A percentile compares a stretch with the other conserved stretches of the same genome.
Evolutionary conservation across 2,329 filamentous ascomycete genomes (phyloP).

Genomic region (Ceratocystis variospora): DNA sequence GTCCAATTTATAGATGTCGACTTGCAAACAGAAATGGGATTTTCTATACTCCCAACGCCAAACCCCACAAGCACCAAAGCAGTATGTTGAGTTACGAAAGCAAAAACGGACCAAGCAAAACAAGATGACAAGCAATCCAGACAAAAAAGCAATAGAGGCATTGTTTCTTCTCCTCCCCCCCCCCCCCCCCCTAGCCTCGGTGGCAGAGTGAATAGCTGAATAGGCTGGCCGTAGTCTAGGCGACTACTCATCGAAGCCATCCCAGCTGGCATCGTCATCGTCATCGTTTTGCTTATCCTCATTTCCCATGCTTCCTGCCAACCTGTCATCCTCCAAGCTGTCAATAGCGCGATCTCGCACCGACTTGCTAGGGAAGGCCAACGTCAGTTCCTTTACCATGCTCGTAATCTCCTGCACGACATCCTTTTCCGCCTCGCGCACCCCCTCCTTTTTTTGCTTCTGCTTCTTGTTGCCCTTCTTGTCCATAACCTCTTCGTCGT

Average conservation of each 20-base stretch:
- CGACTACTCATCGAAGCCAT: slow-evolving; percentile 49
- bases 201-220: background rate
- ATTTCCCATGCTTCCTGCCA: slow-evolving; percentile 43
- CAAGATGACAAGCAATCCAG: background rate
- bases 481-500: slow-evolving; percentile 27
- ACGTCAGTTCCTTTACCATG: slow-evolving; percentile 43
- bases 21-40: background rate
- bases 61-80: slow-evolving; percentile 14
- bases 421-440: slow-evolving; percentile 32
- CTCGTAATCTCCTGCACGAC: slow-evolving; percentile 41
- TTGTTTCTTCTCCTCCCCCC: background rate
- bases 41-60: slow-evolving; percentile 18
- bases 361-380: slow-evolving; percentile 49
- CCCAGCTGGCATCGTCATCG: slow-evolving; percentile 46
- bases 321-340: slow-evolving; percentile 56
- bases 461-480: slow-evolving; percentile 27
- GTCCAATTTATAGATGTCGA: background rate
- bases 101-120: slow-evolving; percentile 10
- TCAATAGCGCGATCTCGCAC: slow-evolving; percentile 58
- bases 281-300: slow-evolving; percentile 30
- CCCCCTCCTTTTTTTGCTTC: slow-evolving; percentile 14
- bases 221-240: too few relatives aligned
- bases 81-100: slow-evolving; percentile 5
- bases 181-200: background rate
- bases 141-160: background rate